Percentiles rank a stretch among this genome's conserved stretches.
phyloP scores from a whole-genome alignment of 1,284 basidiomycete genomes.

The Baeospora myosura region DNA sequence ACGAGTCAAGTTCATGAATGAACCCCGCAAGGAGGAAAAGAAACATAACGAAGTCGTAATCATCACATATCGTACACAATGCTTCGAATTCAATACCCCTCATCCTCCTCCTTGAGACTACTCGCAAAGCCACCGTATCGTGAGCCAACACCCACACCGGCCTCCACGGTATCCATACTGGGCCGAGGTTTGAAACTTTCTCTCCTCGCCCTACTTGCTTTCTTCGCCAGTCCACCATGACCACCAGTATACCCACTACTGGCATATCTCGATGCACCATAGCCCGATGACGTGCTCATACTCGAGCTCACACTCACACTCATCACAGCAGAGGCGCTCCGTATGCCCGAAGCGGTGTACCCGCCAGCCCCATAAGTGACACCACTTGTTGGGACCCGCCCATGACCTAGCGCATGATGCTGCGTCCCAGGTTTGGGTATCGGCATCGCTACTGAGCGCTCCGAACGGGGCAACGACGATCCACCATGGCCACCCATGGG shows the following conservation, averaged over 20 bases:
- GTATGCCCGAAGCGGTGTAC: constrained; percentile 12
- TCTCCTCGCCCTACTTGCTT: constrained; percentile 41
- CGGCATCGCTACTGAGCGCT: constrained; percentile 31
- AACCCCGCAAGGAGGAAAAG: too few species aligned
- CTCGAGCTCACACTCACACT: background rate
- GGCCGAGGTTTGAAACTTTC: constrained; percentile 76
- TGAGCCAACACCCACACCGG: constrained; percentile 19
- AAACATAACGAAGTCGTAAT: too few species aligned
- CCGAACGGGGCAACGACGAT: constrained; percentile 30
- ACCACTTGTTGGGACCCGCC: constrained; percentile 30
- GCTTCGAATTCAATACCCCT: constrained; percentile 4
- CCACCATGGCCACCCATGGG: constrained; percentile 19
- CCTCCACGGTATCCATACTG: constrained; percentile 45
- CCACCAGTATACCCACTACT: constrained; percentile 5
- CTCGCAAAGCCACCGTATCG: constrained; percentile 27
- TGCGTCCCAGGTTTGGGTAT: constrained; percentile 39
- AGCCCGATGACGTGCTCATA: too few species aligned
- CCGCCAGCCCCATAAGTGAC: constrained; percentile 19
- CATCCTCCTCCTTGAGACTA: constrained; percentile 12
- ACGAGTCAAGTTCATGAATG: too few species aligned
- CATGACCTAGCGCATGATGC: constrained; percentile 46
- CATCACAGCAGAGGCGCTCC: constrained; percentile 11
- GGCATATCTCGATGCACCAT: constrained; percentile 7
- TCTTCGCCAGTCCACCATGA: constrained; percentile 26
- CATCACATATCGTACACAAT: background rate